Conservation (phyloP, 73 alveolate species). For the Stentor coeruleus region DNA sequence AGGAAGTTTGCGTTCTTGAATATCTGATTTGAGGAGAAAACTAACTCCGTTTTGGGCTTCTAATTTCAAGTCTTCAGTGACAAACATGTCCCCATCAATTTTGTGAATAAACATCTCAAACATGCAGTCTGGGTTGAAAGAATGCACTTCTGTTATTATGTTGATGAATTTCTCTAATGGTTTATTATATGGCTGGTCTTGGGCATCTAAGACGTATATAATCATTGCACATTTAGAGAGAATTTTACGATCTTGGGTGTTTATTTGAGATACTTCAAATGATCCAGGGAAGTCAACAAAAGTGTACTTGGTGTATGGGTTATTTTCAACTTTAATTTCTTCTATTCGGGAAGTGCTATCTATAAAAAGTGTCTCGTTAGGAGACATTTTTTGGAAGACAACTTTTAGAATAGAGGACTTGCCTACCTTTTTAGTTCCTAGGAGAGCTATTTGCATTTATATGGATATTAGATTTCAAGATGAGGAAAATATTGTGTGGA, state of each 20-base stretch:
- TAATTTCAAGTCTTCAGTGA: conserved; percentile 49
- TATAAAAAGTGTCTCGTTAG: conserved; percentile 83
- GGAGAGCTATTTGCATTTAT: too few species aligned
- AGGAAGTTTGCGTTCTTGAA: conserved; percentile 50
- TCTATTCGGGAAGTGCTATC: conserved; percentile 71
- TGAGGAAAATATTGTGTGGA: too few species aligned
- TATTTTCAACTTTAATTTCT: conserved; percentile 59
- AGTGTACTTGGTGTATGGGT: conserved; percentile 65
- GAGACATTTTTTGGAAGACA: conserved; percentile 79
- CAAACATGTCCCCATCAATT: conserved; percentile 57
- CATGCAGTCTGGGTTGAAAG: too few species aligned
- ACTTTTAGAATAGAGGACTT: conserved; percentile 80
- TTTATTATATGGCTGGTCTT: conserved; percentile 37
- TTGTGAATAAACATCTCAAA: conserved; percentile 63
- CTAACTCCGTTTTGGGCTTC: conserved; percentile 56
- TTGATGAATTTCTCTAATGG: conserved; percentile 50
- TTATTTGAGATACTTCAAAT: conserved; percentile 43
- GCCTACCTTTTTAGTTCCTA: too few species aligned
- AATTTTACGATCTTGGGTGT: conserved; percentile 47
- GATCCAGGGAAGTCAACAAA: conserved; percentile 79
- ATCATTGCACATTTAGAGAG: conserved; percentile 65
- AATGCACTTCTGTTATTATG: too few species aligned
- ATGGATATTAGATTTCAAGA: too few species aligned
- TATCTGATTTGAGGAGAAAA: conserved; percentile 50
- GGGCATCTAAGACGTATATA: conserved; percentile 76